Evolutionary conservation across 495 filamentous ascomycete genomes (phyloP).

Genomic region (Immersiella caudata): DNA sequence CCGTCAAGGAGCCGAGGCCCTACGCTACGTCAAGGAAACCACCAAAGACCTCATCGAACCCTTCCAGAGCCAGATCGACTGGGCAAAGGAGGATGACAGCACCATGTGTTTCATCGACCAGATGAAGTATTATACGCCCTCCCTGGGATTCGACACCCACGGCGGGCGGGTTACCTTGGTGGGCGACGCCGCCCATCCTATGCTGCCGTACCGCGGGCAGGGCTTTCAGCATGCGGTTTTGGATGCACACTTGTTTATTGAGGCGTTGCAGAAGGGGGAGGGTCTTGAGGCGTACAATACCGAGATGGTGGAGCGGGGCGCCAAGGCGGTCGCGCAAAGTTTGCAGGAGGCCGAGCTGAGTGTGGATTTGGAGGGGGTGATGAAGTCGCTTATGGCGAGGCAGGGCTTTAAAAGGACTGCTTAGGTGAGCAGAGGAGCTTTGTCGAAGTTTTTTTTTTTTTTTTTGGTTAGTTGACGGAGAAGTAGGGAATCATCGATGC

Average conservation of each 20-base stretch:
- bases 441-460: neutral
- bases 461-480: neutral
- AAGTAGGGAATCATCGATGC: slow-evolving; percentile 1
- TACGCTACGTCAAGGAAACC: slow-evolving; percentile 45
- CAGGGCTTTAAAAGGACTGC: neutral
- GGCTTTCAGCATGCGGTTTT: slow-evolving; percentile 53
- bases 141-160: slow-evolving; percentile 49
- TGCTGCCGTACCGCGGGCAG: slow-evolving; percentile 59
- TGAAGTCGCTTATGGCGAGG: slow-evolving; percentile 8
- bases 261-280: slow-evolving; percentile 31
- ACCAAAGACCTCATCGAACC: slow-evolving; percentile 41
- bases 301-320: slow-evolving; percentile 53
- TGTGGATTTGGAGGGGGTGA: slow-evolving; percentile 22
- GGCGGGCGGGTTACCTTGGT: slow-evolving; percentile 55
- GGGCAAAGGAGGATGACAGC: slow-evolving; percentile 47
- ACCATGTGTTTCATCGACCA: slow-evolving; percentile 24
- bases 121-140: slow-evolving; percentile 40
- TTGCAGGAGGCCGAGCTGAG: slow-evolving; percentile 28
- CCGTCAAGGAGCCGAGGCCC: slow-evolving; percentile 17
- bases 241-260: slow-evolving; percentile 47
- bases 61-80: slow-evolving; percentile 43
- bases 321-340: slow-evolving; percentile 45
- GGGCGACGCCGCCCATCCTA: slow-evolving; percentile 63
- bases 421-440: neutral
- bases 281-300: slow-evolving; percentile 45